Percentiles rank a stretch among this genome's conserved stretches.
phyloP scores from a whole-genome alignment of 306 rosid species.

The Vachellia collinsii region DNA sequence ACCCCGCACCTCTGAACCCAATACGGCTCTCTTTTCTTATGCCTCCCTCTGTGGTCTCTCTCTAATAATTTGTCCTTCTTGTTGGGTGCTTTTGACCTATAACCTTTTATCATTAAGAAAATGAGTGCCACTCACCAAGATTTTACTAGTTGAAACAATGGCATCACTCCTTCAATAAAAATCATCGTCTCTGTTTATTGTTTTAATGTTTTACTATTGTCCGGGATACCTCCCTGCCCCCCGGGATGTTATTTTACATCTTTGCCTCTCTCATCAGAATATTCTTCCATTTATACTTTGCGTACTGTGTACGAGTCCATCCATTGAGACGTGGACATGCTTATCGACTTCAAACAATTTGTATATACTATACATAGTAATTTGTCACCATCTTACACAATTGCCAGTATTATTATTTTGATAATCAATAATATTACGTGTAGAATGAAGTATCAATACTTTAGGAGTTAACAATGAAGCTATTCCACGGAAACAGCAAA shows the following conservation, averaged over 20 bases:
- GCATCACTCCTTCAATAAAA: not conserved
- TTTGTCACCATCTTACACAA: not conserved
- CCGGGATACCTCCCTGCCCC: too few species aligned
- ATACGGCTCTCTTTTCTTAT: not conserved
- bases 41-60: not conserved
- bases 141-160: not conserved
- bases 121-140: not conserved
- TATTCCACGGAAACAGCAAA: not conserved
- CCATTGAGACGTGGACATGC: not conserved
- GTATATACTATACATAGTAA: not conserved
- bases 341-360: not conserved
- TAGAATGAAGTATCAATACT: not conserved
- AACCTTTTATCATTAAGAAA: not conserved
- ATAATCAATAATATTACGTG: not conserved
- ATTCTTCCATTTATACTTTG: conserved; percentile 9
- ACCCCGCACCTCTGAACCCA: not conserved
- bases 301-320: not conserved
- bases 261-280: not conserved
- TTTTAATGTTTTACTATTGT: not conserved
- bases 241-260: not conserved
- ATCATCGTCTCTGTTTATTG: not conserved
- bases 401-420: not conserved
- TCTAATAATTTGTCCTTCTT: not conserved
- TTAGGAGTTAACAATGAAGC: not conserved
- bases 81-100: not conserved